phyloP scores from a whole-genome alignment of 1,139 yeast genomes.

The Saccharomycopsis crataegensis region DNA sequence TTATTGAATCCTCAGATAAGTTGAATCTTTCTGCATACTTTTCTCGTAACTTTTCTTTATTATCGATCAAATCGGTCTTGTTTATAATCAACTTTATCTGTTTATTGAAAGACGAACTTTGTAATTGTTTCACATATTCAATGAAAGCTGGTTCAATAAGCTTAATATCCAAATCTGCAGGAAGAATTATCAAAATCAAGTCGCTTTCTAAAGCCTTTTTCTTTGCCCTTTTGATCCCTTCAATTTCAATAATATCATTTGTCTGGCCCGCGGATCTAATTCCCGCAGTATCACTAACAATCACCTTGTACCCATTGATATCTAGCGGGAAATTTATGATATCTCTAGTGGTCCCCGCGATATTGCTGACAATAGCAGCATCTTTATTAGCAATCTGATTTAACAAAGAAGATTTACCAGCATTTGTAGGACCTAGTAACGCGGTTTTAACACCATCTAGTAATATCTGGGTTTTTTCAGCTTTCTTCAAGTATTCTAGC shows the following conservation, averaged over 20 bases:
- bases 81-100: constrained; percentile 44
- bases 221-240: constrained; percentile 79
- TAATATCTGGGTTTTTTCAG: constrained; percentile 56
- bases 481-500: constrained; percentile 39
- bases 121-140: constrained; percentile 31
- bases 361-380: constrained; percentile 84
- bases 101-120: constrained; percentile 23
- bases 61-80: constrained; percentile 48
- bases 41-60: constrained; percentile 23
- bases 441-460: constrained; percentile 68
- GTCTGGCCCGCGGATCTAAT: constrained; percentile 39
- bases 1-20: constrained; percentile 29
- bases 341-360: constrained; percentile 95
- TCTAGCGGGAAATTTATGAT: constrained; percentile 75
- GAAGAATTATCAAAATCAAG: constrained; percentile 47
- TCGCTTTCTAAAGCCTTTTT: constrained; percentile 52
- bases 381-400: constrained; percentile 70
- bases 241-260: constrained; percentile 56
- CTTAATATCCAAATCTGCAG: constrained; percentile 27
- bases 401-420: constrained; percentile 86
- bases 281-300: constrained; percentile 93
- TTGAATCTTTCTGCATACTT: constrained; percentile 24
- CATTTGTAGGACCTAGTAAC: constrained; percentile 88
- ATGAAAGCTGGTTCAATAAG: constrained; percentile 28
- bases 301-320: constrained; percentile 75